phyloP scores from a whole-genome alignment of 306 rosid species.

The Cucurbita maxima region DNA sequence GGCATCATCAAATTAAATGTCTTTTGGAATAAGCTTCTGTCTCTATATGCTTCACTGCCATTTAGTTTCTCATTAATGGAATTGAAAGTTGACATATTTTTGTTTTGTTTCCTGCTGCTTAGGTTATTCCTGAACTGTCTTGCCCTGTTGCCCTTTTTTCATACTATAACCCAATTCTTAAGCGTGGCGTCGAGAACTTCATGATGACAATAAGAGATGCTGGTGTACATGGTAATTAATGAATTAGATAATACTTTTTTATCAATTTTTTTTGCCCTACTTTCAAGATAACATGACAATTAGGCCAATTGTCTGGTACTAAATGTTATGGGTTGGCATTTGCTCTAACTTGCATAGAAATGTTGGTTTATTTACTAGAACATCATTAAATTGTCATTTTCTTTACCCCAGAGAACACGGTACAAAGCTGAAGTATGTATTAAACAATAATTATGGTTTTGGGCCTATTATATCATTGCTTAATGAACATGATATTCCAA shows the following conservation, averaged over 20 bases:
- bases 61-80: neutral
- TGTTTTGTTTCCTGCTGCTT: conserved; percentile 13
- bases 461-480: neutral
- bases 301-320: neutral
- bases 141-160: conserved; percentile 77
- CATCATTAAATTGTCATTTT: neutral
- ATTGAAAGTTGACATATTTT: neutral
- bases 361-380: neutral
- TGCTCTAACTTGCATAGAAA: neutral
- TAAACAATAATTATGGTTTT: neutral
- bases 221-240: conserved; percentile 56
- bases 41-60: neutral
- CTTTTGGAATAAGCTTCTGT: neutral
- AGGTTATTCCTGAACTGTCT: conserved; percentile 79
- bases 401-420: neutral
- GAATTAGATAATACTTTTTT: too few species aligned
- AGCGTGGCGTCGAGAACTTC: conserved; percentile 59
- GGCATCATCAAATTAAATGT: too few species aligned
- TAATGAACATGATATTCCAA: neutral
- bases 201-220: conserved; percentile 55
- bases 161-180: conserved; percentile 83
- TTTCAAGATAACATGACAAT: neutral
- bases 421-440: neutral
- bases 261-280: neutral
- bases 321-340: neutral